phyloP scores from a whole-genome alignment of 78 protist genomes.

The Chrysochromulina tobinii region DNA sequence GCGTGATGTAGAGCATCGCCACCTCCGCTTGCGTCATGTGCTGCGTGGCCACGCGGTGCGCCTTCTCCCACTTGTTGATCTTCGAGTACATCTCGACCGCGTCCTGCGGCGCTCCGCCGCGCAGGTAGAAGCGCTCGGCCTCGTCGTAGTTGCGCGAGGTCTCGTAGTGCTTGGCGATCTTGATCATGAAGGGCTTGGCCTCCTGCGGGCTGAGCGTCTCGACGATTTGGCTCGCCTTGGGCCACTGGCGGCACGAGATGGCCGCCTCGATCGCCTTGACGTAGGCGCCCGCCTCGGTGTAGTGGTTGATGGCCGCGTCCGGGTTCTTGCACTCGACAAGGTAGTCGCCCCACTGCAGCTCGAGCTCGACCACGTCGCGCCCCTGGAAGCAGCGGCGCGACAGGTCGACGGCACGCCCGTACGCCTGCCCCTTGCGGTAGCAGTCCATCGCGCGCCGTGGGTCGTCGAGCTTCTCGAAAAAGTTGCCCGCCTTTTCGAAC shows the following conservation, averaged over 20 bases:
- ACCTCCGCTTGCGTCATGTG: slow-evolving; percentile 41
- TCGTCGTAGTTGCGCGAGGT: neutral
- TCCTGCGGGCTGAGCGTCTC: slow-evolving; percentile 7
- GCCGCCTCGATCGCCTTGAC: slow-evolving; percentile 81
- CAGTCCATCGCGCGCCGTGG: slow-evolving; percentile 70
- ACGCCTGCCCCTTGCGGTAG: slow-evolving; percentile 75
- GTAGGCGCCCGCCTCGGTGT: slow-evolving; percentile 69
- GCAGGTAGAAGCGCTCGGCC: slow-evolving; percentile 68
- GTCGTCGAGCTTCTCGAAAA: slow-evolving; percentile 64
- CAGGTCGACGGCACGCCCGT: slow-evolving; percentile 79
- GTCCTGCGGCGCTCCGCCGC: slow-evolving; percentile 37
- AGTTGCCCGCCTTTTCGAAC: slow-evolving; percentile 78
- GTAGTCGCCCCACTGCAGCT: slow-evolving; percentile 79
- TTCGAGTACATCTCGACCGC: slow-evolving; percentile 83
- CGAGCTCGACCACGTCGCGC: slow-evolving; percentile 51
- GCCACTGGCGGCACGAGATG: slow-evolving; percentile 68
- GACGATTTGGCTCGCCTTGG: slow-evolving; percentile 65
- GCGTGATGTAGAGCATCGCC: slow-evolving; percentile 44
- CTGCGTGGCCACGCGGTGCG: slow-evolving; percentile 57
- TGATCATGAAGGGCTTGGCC: slow-evolving; percentile 32
- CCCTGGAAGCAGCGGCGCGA: slow-evolving; percentile 58
- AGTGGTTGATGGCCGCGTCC: slow-evolving; percentile 81
- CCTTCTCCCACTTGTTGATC: slow-evolving; percentile 61
- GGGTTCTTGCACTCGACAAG: slow-evolving; percentile 49
- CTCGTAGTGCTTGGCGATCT: slow-evolving; percentile 68